Evolutionary conservation across 2,329 filamentous ascomycete genomes (phyloP).

Genomic region (Neofusicoccum cordaticola): DNA sequence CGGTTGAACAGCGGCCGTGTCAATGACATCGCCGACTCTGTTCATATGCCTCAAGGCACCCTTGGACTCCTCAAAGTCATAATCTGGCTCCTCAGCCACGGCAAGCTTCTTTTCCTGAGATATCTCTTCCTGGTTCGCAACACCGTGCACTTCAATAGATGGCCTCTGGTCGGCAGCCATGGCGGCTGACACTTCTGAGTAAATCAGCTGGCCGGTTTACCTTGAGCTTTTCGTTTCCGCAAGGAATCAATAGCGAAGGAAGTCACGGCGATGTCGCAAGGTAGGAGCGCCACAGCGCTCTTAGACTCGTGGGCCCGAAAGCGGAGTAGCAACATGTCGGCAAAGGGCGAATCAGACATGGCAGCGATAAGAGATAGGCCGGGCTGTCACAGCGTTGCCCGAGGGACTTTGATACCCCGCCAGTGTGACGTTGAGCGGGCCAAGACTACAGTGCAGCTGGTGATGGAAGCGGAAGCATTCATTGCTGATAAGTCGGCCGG

Average conservation of each 20-base stretch:
- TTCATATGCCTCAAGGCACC: not conserved
- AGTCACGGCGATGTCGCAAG: not conserved
- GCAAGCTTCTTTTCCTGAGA: not conserved
- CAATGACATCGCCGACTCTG: not conserved
- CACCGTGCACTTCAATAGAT: not conserved
- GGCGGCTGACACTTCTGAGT: not conserved
- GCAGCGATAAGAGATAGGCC: not conserved
- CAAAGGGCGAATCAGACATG: not conserved
- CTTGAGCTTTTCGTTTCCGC: not conserved
- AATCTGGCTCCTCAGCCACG: not conserved
- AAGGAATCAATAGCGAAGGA: not conserved
- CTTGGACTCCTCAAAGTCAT: not conserved
- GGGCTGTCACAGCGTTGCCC: not conserved
- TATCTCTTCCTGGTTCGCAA: not conserved
- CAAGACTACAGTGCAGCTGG: not conserved
- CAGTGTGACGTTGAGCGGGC: not conserved
- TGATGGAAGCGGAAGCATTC: not conserved
- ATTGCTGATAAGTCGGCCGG: not conserved
- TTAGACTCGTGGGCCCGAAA: not conserved
- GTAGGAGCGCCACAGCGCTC: not conserved
- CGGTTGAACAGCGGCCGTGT: conserved; percentile 3
- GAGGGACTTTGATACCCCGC: not conserved
- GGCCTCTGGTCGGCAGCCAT: not conserved
- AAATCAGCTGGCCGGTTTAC: not conserved
- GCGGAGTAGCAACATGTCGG: not conserved